Evolutionary conservation across 2,329 filamentous ascomycete species (phyloP), one percentile per base, ranked within the genome.

Genomic region (Aspergillus spinulosporus): DNA sequence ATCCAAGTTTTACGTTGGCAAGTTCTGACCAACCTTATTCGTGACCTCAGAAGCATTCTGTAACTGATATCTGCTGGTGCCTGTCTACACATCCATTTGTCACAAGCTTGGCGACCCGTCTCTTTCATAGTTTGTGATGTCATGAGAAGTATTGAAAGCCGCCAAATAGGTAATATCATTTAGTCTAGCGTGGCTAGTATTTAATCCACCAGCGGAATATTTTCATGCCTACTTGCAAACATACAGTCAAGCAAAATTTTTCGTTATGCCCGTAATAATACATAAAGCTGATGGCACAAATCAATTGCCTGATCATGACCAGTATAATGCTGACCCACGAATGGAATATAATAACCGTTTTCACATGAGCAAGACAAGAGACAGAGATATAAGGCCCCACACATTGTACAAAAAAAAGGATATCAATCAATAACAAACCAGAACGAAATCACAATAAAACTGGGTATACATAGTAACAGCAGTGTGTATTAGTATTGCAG

Each of bases 401-500:
- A n/a, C 21, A 49, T 28, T 46, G 42, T 48, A 44, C 4, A 42
- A 45, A 21, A 72, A 74, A 47, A 75, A 43, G 28, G 44, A 54
- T 54, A 54, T 54, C 36, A 34, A 52, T 21, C 21, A 21, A 21
- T 21, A 21, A 21, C 21, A 9, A 14, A 15, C 44, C 8, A 42
- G 21, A n/a, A 5, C 5, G 14, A 21, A 15, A 14, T 42, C 14
- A 42, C 21, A 14, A 42, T 8, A 21, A n/a, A 34, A 37, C 34
- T 11, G 34, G 11, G 11, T 11, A 37, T 12, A 37, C 11, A 37
- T 9, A 37, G 34, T 12, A 37, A 12, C 34, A 12, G 34, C 34
- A 37, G 34, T 12, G n/a, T 37, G 34, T 12, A 12, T 12, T 12
- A 12, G 34, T 12, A 37, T 42, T n/a, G 37, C n/a, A 12, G 12